phyloP scores from a whole-genome alignment of 495 filamentous ascomycete genomes.

The Chaetomium fimeti region DNA sequence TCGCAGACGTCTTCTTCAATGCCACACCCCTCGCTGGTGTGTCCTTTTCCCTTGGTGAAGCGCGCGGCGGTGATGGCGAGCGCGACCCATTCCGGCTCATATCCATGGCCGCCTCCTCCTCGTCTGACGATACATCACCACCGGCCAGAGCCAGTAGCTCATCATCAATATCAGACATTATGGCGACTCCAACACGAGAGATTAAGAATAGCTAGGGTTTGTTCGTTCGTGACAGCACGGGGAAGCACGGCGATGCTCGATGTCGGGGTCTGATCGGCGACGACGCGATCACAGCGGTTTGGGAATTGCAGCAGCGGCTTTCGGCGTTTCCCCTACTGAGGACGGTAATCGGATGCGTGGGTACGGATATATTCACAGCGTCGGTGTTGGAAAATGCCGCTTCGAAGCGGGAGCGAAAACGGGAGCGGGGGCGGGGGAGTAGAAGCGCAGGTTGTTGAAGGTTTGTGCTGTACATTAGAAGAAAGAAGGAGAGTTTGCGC shows the following conservation, averaged over 20 bases:
- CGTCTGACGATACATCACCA: constrained; percentile 53
- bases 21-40: constrained; percentile 38
- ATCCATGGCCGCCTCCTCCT: constrained; percentile 46
- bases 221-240: not conserved
- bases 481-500: not conserved
- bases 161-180: constrained; percentile 76
- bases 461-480: not conserved
- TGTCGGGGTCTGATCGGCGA: not conserved
- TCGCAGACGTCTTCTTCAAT: constrained; percentile 50
- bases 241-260: not conserved
- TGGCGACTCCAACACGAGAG: constrained; percentile 7
- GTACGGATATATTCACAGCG: not conserved
- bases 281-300: constrained; percentile 6
- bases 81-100: constrained; percentile 41
- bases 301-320: not conserved
- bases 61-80: constrained; percentile 35
- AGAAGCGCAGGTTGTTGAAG: not conserved
- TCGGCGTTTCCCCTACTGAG: not conserved
- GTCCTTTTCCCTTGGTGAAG: constrained; percentile 36
- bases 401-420: no score
- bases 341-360: not conserved
- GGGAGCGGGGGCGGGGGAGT: not conserved
- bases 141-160: constrained; percentile 87
- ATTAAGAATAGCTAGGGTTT: not conserved
- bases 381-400: not conserved